These are phyloP conservation scores for Candida tropicalis DNA, from an alignment of 1,139 yeast genomes.

Conservation along the genomic window DNA sequence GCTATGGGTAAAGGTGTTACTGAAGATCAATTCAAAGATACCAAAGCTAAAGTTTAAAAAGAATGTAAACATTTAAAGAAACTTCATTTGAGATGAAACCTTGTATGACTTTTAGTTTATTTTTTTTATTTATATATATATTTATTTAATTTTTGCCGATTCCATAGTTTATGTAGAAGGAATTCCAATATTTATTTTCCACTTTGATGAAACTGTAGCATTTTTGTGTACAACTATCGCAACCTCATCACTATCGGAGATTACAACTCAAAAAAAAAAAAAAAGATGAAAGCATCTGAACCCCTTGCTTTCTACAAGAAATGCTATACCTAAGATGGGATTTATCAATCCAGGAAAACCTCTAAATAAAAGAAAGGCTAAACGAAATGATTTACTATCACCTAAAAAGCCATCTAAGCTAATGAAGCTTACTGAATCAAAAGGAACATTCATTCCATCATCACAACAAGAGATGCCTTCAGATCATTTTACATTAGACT, in stretches of 20 bases:
- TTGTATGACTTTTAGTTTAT: slow-evolving; percentile 1
- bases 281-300: too few relatives aligned
- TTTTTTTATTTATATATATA: background rate
- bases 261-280: background rate
- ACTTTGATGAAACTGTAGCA: background rate
- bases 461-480: background rate
- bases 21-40: slow-evolving; percentile 84
- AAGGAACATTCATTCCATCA: background rate
- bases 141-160: background rate
- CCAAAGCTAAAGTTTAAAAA: slow-evolving; percentile 8
- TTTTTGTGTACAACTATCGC: background rate
- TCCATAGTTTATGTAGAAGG: background rate
- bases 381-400: background rate
- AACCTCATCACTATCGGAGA: background rate
- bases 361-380: slow-evolving; percentile 10
- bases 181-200: background rate
- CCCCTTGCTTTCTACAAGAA: background rate
- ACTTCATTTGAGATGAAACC: slow-evolving; percentile 7
- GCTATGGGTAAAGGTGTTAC: slow-evolving; percentile 99
- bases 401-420: slow-evolving; percentile 8
- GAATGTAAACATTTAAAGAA: background rate
- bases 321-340: slow-evolving; percentile 26
- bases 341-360: slow-evolving; percentile 33
- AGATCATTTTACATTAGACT: background rate
- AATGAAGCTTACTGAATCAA: slow-evolving; percentile 10